Base-by-base conservation (phyloP, 257 asterid genomes). In the Fraxinus anomala region DNA sequence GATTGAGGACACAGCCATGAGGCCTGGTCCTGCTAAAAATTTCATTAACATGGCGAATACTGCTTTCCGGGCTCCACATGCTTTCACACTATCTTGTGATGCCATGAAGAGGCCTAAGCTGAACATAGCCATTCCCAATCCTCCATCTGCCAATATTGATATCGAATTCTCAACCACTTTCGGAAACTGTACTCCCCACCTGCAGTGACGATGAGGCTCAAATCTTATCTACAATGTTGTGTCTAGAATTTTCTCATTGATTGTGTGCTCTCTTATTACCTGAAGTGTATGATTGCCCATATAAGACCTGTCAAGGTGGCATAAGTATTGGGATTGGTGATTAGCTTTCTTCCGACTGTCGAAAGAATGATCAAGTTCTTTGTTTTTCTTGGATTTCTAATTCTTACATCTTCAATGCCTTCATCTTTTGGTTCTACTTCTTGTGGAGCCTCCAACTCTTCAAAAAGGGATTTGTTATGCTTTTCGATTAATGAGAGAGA, bases 101-200 rank as follows among this genome's bases (percentile, higher is more conserved):
- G 97, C 97, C 97, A 91, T 91, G 89, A 92, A 92, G 76, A 94
- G 96, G 82, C 98, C 96, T 92, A 94, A 81, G 89, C 98, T 92
- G 91, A 94, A 94, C 97, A 92, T 91, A 75, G 98, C 97, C 98
- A 94, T 94, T 77, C 98, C 98, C 33, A 94, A 93, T 49, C 98
- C 98, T 74, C 98, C 98, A 68, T 94, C 92, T 26, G 97, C 86
- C 77, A 94, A 70, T 75, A 92, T 78, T 59, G 89, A 77, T 77
- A 94, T 77, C 36, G 98, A 92, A 74, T 73, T 66, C 30, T 89
- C 91, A 30, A 94, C 85, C 68, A 89, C 79, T 76, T 79, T 82
- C 49, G 98, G 97, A 83, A 94, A 75, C 80, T 85, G 77, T 73
- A 91, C 76, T 71, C 77, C 79, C 88, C 88, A 89, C 90, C 97